Percentiles rank a stretch among this genome's conserved stretches.
phyloP scores from a whole-genome alignment of 805 yeast genomes.

The Barnettozyma populi region DNA sequence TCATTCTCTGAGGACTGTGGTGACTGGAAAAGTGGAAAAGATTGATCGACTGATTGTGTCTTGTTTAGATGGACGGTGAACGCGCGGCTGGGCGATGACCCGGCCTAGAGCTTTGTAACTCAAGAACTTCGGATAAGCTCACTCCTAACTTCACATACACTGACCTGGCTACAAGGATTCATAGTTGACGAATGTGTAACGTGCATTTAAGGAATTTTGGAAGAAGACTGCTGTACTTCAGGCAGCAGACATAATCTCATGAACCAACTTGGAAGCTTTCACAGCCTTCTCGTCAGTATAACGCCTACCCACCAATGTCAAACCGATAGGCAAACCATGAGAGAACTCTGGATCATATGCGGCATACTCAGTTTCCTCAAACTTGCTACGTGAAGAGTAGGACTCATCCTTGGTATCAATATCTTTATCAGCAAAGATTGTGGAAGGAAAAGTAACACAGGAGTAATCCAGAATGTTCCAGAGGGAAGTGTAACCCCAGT shows the following conservation, averaged over 20 bases:
- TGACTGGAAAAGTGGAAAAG: too few species aligned
- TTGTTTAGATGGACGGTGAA: too few species aligned
- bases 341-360: slow-evolving; percentile 37
- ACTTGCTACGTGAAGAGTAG: slow-evolving; percentile 18
- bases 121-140: background rate
- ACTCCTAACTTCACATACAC: background rate
- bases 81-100: too few species aligned
- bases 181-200: too few species aligned
- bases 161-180: too few species aligned
- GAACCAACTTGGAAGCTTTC: slow-evolving; percentile 33
- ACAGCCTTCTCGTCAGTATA: slow-evolving; percentile 45
- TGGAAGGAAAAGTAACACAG: slow-evolving; percentile 57
- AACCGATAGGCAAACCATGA: slow-evolving; percentile 50
- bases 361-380: slow-evolving; percentile 30
- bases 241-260: slow-evolving; percentile 4
- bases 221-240: too few species aligned
- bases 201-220: too few species aligned
- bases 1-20: background rate
- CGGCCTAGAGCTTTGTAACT: background rate
- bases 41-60: too few species aligned
- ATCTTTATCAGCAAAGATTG: slow-evolving; percentile 29
- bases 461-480: slow-evolving; percentile 73
- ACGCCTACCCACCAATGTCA: slow-evolving; percentile 46
- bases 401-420: slow-evolving; percentile 41
- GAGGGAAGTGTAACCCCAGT: slow-evolving; percentile 78